phyloP scores from a whole-genome alignment of 2,329 filamentous ascomycete genomes.

The Hysterium pulicare region DNA sequence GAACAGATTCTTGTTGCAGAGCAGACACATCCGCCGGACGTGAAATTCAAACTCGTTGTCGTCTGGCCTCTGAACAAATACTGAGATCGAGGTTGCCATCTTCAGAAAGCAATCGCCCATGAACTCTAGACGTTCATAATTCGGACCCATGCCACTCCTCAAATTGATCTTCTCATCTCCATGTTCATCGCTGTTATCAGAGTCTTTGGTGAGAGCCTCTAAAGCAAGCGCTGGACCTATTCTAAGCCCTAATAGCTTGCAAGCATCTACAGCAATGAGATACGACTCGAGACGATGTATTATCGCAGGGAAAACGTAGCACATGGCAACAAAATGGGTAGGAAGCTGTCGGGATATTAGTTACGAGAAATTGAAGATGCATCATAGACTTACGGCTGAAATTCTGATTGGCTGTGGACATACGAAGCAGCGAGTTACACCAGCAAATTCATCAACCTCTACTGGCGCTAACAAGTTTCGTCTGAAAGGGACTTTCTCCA shows the following conservation, averaged over 20 bases:
- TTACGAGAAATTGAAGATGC: not conserved
- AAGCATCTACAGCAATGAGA: constrained; percentile 76
- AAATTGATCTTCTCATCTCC: constrained; percentile 66
- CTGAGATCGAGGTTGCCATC: constrained; percentile 86
- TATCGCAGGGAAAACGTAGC: constrained; percentile 75
- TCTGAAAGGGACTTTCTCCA: constrained; percentile 69
- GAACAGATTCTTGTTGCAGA: constrained; percentile 90
- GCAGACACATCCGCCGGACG: constrained; percentile 81
- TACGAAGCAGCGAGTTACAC: constrained; percentile 59
- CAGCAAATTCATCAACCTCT: constrained; percentile 53
- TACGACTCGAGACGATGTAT: constrained; percentile 80
- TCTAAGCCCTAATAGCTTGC: constrained; percentile 59
- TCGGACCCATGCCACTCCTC: constrained; percentile 82
- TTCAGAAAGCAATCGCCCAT: constrained; percentile 93
- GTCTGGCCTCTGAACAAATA: constrained; percentile 73
- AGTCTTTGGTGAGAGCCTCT: constrained; percentile 90
- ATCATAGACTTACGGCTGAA: constrained; percentile 61
- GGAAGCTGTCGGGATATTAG: constrained; percentile 56
- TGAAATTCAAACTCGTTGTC: constrained; percentile 85
- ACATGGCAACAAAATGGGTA: constrained; percentile 65
- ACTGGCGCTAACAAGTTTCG: constrained; percentile 71
- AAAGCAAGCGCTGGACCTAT: constrained; percentile 69
- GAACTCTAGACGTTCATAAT: constrained; percentile 93
- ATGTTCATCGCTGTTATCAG: constrained; percentile 76
- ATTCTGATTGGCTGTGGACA: constrained; percentile 74